Evolutionary conservation across 2,329 filamentous ascomycete genomes (phyloP).

Genomic region (Kalaharituber pfeilii): DNA sequence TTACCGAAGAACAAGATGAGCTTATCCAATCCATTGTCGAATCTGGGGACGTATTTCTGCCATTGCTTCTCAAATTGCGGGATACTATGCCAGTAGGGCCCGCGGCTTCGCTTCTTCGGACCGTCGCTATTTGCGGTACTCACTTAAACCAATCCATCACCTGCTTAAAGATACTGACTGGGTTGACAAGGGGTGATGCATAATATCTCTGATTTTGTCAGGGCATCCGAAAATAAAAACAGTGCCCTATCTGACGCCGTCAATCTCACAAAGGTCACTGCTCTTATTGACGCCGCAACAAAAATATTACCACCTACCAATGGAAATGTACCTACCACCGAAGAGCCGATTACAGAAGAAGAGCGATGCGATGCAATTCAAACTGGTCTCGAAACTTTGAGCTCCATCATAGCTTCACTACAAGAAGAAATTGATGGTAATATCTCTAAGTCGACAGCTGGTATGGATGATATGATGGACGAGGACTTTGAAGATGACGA

Average conservation of each 20-base stretch:
- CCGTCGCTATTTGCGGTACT: conserved; percentile 36
- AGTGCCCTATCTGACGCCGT: conserved; percentile 36
- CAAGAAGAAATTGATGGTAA: conserved; percentile 31
- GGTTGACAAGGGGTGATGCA: conserved; percentile 37
- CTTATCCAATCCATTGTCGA: conserved; percentile 29
- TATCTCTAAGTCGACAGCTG: conserved; percentile 12
- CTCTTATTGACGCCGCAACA: conserved; percentile 21
- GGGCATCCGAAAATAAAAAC: conserved; percentile 27
- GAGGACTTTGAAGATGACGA: conserved; percentile 24
- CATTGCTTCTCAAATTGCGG: conserved; percentile 35
- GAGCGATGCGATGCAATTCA: conserved; percentile 30
- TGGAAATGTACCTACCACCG: conserved; percentile 22
- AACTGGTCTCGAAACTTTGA: conserved; percentile 44
- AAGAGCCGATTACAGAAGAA: conserved; percentile 11
- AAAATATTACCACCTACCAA: conserved; percentile 7
- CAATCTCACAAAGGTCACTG: conserved; percentile 32
- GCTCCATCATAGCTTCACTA: conserved; percentile 45
- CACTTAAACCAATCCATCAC: neutral
- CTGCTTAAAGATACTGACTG: neutral
- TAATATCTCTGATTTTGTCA: conserved; percentile 40
- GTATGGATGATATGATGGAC: conserved; percentile 24
- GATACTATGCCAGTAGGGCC: conserved; percentile 23
- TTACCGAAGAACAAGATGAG: conserved; percentile 37
- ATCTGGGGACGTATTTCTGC: conserved; percentile 35
- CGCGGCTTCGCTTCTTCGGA: conserved; percentile 30